phyloP scores from a whole-genome alignment of 257 asterid genomes.

The Penstemon barbatus region DNA sequence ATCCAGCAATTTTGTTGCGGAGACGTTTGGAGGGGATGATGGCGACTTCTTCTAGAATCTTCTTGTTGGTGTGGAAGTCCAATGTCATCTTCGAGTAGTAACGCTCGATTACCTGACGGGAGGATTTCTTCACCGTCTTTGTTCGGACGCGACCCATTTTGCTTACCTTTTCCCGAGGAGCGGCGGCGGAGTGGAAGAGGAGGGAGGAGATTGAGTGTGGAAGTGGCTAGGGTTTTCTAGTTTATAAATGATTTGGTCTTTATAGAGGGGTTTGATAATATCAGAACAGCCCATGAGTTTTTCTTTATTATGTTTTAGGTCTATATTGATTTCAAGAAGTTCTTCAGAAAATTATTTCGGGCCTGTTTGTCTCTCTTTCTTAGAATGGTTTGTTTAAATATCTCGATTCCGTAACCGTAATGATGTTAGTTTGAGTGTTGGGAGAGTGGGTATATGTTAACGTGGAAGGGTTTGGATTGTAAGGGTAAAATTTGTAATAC shows the following conservation, averaged over 20 bases:
- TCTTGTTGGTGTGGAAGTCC: constrained; percentile 28
- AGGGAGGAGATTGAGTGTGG: background rate
- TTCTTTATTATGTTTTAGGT: too few relatives aligned
- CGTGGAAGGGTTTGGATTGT: too few relatives aligned
- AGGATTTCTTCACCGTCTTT: constrained; percentile 55
- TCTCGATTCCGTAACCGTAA: constrained; percentile 25
- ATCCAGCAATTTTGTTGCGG: constrained; percentile 36
- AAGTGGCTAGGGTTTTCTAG: too few relatives aligned
- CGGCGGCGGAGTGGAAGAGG: background rate
- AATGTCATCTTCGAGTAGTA: constrained; percentile 37
- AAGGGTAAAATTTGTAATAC: too few relatives aligned
- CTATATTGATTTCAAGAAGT: too few relatives aligned
- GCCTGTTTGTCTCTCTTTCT: constrained; percentile 14
- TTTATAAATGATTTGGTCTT: too few relatives aligned
- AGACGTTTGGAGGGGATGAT: constrained; percentile 55
- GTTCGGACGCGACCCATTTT: constrained; percentile 58
- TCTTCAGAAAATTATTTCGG: too few relatives aligned
- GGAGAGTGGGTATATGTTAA: too few relatives aligned
- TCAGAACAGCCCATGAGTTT: too few relatives aligned
- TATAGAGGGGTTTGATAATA: too few relatives aligned
- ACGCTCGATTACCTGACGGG: constrained; percentile 57
- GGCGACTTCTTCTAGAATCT: constrained; percentile 49
- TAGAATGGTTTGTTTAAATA: constrained; percentile 19
- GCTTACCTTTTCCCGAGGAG: background rate
- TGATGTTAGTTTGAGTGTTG: constrained; percentile 2